phyloP scores from a whole-genome alignment of 352 stramenopile genomes.

The Phytophthora sp. region DNA sequence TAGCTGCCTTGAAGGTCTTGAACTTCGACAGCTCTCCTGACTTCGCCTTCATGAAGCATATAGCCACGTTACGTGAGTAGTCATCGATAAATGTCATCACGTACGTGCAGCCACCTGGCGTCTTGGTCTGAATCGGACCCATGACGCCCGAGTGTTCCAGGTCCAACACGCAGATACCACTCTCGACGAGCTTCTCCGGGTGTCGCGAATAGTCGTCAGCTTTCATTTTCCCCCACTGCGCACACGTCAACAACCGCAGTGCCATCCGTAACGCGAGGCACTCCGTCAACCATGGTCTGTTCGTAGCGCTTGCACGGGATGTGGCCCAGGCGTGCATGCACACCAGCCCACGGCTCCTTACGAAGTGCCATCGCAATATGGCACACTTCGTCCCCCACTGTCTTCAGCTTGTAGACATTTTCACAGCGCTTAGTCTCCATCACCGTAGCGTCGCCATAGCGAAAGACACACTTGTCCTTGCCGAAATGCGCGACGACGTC shows the following conservation, averaged over 20 bases:
- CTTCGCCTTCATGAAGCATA: conserved; percentile 35
- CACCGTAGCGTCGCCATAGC: conserved; percentile 3
- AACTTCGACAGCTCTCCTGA: conserved; percentile 23
- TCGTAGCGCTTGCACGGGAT: conserved; percentile 23
- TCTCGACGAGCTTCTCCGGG: conserved; percentile 17
- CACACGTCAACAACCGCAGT: neutral
- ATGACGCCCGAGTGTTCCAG: neutral
- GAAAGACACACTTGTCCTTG: conserved; percentile 25
- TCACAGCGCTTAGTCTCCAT: conserved; percentile 23
- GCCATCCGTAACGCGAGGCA: neutral
- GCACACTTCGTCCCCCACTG: conserved; percentile 21
- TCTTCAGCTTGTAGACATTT: conserved; percentile 29
- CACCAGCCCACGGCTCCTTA: conserved; percentile 10
- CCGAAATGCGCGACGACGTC: conserved; percentile 17
- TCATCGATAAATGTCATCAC: conserved; percentile 33
- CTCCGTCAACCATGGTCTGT: conserved; percentile 14
- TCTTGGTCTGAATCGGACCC: conserved; percentile 6
- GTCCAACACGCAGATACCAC: conserved; percentile 3
- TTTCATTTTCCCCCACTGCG: neutral
- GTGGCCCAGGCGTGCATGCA: conserved; percentile 14
- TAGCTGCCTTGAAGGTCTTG: conserved; percentile 17
- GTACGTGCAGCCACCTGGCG: neutral
- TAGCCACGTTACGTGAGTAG: conserved; percentile 17
- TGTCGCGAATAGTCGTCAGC: conserved; percentile 6
- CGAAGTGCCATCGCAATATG: conserved; percentile 1